phyloP scores from a whole-genome alignment of 1,284 basidiomycete genomes.

The Cryptococcus sp. region DNA sequence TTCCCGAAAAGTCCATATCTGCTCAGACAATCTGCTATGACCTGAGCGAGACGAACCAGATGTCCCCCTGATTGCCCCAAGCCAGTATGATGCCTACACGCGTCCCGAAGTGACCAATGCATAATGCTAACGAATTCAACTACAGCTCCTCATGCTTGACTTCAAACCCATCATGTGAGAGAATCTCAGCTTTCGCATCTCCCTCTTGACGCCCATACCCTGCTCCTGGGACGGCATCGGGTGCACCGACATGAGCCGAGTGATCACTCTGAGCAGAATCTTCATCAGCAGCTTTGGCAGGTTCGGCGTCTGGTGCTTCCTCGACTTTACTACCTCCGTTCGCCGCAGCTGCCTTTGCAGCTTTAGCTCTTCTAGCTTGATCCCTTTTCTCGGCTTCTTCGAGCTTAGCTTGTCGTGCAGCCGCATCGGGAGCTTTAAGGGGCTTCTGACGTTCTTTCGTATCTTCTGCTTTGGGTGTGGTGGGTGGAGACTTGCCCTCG shows the following conservation, averaged over 20 bases:
- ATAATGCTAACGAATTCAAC: too few relatives aligned
- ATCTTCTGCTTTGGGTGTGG: background rate
- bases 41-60: too few relatives aligned
- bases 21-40: too few relatives aligned
- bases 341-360: constrained; percentile 15
- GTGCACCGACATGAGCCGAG: too few relatives aligned
- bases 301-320: constrained; percentile 4
- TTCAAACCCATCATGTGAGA: too few relatives aligned
- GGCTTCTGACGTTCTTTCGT: constrained; percentile 2
- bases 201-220: too few relatives aligned
- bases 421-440: background rate
- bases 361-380: constrained; percentile 29
- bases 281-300: background rate
- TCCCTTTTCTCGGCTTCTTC: constrained; percentile 40
- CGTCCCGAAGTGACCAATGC: too few relatives aligned
- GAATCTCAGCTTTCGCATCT: too few relatives aligned
- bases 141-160: too few relatives aligned
- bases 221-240: too few relatives aligned
- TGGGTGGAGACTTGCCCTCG: constrained; percentile 11
- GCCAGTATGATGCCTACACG: too few relatives aligned
- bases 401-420: constrained; percentile 28
- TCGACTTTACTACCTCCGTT: constrained; percentile 5
- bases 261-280: background rate
- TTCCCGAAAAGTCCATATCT: background rate
- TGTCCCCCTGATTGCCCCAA: too few relatives aligned